These are phyloP conservation scores for Mycena indigotica DNA, from an alignment of 768 basidiomycete genomes.

Conservation along the genomic window DNA sequence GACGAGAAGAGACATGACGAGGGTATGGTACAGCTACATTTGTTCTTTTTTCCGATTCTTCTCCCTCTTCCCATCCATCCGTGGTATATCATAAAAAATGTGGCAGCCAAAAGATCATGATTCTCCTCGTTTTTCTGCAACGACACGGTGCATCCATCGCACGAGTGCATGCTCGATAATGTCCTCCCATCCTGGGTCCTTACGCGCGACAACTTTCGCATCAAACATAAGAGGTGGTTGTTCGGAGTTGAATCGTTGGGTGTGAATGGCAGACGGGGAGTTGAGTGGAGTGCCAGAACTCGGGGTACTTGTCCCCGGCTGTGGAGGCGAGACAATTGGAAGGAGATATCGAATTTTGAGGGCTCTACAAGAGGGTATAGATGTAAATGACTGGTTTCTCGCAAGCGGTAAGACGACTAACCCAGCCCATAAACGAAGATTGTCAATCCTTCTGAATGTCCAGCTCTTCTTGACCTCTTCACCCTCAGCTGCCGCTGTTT, in stretches of 20 bases:
- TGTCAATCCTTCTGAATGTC: constrained; percentile 87
- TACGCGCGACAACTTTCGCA: constrained; percentile 68
- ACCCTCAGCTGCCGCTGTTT: constrained; percentile 40
- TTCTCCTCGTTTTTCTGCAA: constrained; percentile 63
- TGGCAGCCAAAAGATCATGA: constrained; percentile 9
- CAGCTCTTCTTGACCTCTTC: constrained; percentile 56
- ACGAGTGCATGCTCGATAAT: constrained; percentile 70
- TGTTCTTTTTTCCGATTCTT: not conserved
- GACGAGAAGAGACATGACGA: no score
- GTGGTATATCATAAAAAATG: not conserved
- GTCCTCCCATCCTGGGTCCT: constrained; percentile 77
- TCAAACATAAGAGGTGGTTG: constrained; percentile 67
- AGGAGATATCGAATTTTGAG: constrained; percentile 82
- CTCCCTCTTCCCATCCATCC: not conserved
- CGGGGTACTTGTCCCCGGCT: constrained; percentile 27
- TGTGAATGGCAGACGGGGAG: constrained; percentile 31
- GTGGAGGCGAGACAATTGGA: constrained; percentile 60
- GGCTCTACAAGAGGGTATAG: constrained; percentile 63
- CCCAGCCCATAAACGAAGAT: constrained; percentile 84
- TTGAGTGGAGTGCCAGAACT: constrained; percentile 29
- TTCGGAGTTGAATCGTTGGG: constrained; percentile 38
- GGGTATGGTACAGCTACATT: not conserved
- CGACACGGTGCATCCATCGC: constrained; percentile 68
- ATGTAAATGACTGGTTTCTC: no score
- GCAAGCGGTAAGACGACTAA: constrained; percentile 38